Percentiles rank a stretch among this genome's conserved stretches.
phyloP scores from a whole-genome alignment of 2,329 filamentous ascomycete genomes.

The Cylindrodendrum hubeiense region DNA sequence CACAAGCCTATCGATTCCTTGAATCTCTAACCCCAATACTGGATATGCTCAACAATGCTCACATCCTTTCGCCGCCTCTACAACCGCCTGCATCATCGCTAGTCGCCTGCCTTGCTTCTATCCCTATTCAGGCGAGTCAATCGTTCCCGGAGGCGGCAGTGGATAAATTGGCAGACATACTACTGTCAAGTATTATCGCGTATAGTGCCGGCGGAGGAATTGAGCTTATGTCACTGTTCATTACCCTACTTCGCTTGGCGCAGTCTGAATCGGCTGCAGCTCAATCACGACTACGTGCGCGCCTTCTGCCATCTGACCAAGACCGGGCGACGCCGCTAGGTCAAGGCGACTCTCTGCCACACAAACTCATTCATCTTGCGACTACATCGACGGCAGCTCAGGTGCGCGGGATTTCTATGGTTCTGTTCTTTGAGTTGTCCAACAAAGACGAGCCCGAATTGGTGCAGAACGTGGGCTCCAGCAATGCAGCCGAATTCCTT shows the following conservation, averaged over 20 bases:
- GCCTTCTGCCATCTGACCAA: neutral
- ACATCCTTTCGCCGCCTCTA: neutral
- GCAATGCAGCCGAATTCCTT: neutral
- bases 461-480: neutral
- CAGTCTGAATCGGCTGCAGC: neutral
- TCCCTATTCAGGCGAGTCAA: neutral
- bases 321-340: neutral
- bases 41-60: neutral
- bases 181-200: neutral
- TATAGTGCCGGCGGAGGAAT: neutral
- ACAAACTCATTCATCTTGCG: neutral
- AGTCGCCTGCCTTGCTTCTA: neutral
- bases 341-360: neutral
- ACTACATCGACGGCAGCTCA: neutral
- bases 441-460: neutral
- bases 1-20: neutral
- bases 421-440: neutral
- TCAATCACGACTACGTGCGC: neutral
- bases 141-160: neutral
- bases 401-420: neutral
- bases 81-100: neutral
- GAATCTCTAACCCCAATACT: neutral
- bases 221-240: neutral
- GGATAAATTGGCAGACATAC: neutral
- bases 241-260: neutral